Conservation (phyloP, 306 rosid genomes). For the Inga laurina region DNA sequence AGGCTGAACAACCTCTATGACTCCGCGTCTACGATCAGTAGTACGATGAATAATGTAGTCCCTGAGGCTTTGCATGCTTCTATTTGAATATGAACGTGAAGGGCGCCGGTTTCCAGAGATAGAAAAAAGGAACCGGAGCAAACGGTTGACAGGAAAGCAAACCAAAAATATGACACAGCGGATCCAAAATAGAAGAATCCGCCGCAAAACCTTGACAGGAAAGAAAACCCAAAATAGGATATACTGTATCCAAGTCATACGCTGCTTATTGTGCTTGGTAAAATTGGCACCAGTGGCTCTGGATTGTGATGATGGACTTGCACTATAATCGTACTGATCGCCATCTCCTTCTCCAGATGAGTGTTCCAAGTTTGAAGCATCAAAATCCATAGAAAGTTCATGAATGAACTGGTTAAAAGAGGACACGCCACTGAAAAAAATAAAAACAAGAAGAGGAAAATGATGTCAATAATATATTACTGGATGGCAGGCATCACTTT, state of each 20-base stretch:
- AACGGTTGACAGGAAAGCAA: conserved; percentile 56
- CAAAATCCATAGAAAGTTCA: conserved; percentile 87
- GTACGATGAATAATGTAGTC: conserved; percentile 76
- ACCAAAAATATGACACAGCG: conserved; percentile 52
- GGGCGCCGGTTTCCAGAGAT: conserved; percentile 36
- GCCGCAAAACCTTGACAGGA: conserved; percentile 57
- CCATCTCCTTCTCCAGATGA: conserved; percentile 71
- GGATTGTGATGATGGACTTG: conserved; percentile 69
- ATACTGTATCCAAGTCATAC: conserved; percentile 52
- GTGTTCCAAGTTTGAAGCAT: conserved; percentile 64
- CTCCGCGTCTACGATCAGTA: conserved; percentile 90
- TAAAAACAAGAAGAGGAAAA: conserved; percentile 29
- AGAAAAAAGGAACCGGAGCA: conserved; percentile 41
- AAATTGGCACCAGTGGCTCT: conserved; percentile 55
- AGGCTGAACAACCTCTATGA: conserved; percentile 68
- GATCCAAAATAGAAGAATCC: conserved; percentile 54
- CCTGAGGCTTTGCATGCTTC: conserved; percentile 58
- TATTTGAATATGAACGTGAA: conserved; percentile 39
- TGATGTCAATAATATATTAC: conserved; percentile 22
- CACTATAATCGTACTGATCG: conserved; percentile 49
- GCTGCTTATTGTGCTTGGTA: conserved; percentile 39
- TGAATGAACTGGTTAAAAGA: conserved; percentile 87
- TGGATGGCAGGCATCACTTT: neutral
- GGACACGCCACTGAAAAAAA: conserved; percentile 73
- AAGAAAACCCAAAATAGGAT: conserved; percentile 60